Evolutionary conservation across 805 yeast species (phyloP), one percentile per base, ranked within the genome.

Genomic region (Ogataea allantospora): DNA sequence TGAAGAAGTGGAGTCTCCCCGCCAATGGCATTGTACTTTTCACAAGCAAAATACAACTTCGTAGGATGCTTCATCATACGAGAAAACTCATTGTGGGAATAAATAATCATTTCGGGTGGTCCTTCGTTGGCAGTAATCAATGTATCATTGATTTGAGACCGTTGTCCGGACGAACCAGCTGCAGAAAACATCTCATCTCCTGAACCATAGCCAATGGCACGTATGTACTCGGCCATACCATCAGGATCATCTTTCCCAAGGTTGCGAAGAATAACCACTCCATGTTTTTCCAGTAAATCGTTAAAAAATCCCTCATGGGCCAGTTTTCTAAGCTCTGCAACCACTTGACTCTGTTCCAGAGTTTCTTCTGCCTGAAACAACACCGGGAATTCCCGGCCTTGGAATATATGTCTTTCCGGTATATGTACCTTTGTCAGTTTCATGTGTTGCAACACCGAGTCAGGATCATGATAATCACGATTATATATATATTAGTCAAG

Each of bases 1-100:
- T 62, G 65, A n/a, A 40, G 60, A 9, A 62, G 40, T 12, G 67
- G 66, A 13, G 66, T 62, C 25, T 53, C 62, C 15, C 67, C 67
- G 11, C 64, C 65, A 20, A 38, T 40, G 2, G 54, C 58, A n/a
- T 41, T 37, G 27, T 41, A 46, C 15, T 45, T 47, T 8, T 33
- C 16, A 25, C 61, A 57, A 2, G 49, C 48, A 30, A 60, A 60
- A 29, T 45, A 48, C 20, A 58, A 41, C 5, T 43, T 57, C 2
- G 50, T 43, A 10, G 68, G 68, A 29, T 40, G 59, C 18, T 45
- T 44, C 7, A 40, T 44, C 34, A 58, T 62, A 26, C 66, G 38
- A 2, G 65, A 57, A 35, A 54, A 62, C 30, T 63, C 67, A 35
- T 60, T 60, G 44, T 63, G 68, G 33, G 61, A 65, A 28, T 44